phyloP scores from a whole-genome alignment of 371 early-diverging fungal species.

The Haplosporangium sp. region DNA sequence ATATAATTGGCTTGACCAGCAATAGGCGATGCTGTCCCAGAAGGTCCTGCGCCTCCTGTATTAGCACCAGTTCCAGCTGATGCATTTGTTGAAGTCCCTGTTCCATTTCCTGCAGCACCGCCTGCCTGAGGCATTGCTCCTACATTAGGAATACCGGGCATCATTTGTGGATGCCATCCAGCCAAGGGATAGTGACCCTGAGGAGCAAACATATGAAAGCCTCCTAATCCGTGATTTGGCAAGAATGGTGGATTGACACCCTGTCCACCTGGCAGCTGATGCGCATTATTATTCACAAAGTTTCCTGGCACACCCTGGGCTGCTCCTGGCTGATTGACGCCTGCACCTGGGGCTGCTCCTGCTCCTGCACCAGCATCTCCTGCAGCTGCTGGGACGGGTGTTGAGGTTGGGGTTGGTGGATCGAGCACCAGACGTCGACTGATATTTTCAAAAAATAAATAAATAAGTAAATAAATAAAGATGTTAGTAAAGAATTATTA shows the following conservation, averaged over 20 bases:
- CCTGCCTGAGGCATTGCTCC: conserved; percentile 25
- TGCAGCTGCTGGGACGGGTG: conserved; percentile 26
- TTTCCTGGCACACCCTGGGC: conserved; percentile 22
- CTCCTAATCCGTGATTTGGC: conserved; percentile 25
- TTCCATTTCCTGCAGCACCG: neutral
- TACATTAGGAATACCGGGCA: conserved; percentile 24
- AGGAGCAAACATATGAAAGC: conserved; percentile 38
- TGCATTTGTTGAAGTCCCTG: conserved; percentile 13
- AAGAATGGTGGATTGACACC: conserved; percentile 13
- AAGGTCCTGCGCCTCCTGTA: conserved; percentile 15
- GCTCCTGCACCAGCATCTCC: conserved; percentile 36
- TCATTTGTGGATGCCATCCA: conserved; percentile 44
- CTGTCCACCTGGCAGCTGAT: conserved; percentile 12
- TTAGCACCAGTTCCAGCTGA: conserved; percentile 25
- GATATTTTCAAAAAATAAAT: neutral
- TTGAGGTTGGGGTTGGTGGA: conserved; percentile 51
- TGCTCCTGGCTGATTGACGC: conserved; percentile 37
- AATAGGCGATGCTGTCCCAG: neutral
- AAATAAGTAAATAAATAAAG: neutral
- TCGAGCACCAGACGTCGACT: conserved; percentile 68
- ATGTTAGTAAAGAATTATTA: neutral
- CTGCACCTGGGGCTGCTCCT: conserved; percentile 44
- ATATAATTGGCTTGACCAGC: conserved; percentile 20
- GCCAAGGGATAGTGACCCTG: conserved; percentile 44
- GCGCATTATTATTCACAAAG: conserved; percentile 41